phyloP scores from a whole-genome alignment of 371 early-diverging fungal genomes.

The Apophysomyces elegans region DNA sequence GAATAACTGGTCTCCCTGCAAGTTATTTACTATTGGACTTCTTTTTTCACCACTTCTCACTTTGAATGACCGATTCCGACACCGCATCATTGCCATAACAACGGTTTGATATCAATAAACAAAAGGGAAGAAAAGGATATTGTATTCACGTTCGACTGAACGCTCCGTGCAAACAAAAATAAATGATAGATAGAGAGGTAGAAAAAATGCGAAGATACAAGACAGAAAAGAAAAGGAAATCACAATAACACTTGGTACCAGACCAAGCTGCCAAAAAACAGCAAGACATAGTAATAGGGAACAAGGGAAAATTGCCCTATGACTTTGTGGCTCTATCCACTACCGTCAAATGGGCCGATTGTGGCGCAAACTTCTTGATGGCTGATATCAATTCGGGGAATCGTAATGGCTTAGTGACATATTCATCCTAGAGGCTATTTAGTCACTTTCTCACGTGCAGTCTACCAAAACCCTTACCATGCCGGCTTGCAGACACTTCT shows the following conservation, averaged over 20 bases:
- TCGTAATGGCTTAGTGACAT: slow-evolving; percentile 66
- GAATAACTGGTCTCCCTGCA: no score
- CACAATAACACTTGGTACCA: slow-evolving; percentile 1
- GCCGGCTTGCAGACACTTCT: slow-evolving; percentile 69
- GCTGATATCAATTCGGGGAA: slow-evolving; percentile 61
- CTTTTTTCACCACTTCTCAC: no score
- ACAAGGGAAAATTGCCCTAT: neutral
- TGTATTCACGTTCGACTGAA: neutral
- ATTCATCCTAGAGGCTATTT: slow-evolving; percentile 54
- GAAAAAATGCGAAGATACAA: slow-evolving; percentile 4
- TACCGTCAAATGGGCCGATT: slow-evolving; percentile 16
- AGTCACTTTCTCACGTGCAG: neutral
- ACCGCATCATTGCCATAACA: no score
- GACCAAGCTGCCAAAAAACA: slow-evolving; percentile 7
- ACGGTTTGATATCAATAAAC: no score
- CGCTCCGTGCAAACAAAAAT: slow-evolving; percentile 2
- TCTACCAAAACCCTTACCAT: slow-evolving; percentile 53
- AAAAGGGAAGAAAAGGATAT: neutral
- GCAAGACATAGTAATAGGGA: neutral
- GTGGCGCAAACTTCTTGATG: slow-evolving; percentile 55
- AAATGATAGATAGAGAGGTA: neutral
- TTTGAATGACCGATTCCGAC: no score
- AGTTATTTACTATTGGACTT: no score
- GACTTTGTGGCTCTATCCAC: slow-evolving; percentile 12
- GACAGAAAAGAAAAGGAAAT: neutral